These are phyloP conservation scores for Phytophthora parvispora DNA, from an alignment of 352 stramenopile genomes.

Conservation along the genomic window DNA sequence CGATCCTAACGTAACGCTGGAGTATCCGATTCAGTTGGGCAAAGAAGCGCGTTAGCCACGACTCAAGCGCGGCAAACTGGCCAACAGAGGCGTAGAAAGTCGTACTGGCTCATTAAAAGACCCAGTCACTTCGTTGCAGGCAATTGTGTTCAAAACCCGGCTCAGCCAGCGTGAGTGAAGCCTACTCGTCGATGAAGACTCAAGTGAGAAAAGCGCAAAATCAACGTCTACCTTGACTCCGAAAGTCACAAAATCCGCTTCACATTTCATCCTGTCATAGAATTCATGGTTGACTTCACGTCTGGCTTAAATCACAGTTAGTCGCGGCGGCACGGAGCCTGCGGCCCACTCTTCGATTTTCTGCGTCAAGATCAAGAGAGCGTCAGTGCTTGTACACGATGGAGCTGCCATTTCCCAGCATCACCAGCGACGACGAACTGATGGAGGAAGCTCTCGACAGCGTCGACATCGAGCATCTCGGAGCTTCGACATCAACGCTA, in stretches of 20 bases:
- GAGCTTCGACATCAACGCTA: background rate
- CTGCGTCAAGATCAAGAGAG: background rate
- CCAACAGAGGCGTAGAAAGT: too few relatives aligned
- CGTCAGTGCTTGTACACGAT: background rate
- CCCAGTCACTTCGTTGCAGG: too few relatives aligned
- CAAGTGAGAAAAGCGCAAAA: too few relatives aligned
- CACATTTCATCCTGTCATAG: background rate
- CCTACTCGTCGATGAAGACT: background rate
- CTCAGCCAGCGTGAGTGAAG: too few relatives aligned
- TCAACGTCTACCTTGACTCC: too few relatives aligned
- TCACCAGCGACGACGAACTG: conserved; percentile 13
- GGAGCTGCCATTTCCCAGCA: background rate
- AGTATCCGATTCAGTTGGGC: too few relatives aligned
- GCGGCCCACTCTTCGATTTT: conserved; percentile 18
- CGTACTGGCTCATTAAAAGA: too few relatives aligned
- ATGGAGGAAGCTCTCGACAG: conserved; percentile 29
- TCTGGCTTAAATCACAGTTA: background rate
- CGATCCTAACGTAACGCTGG: too few relatives aligned
- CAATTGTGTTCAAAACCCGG: too few relatives aligned
- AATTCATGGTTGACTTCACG: background rate
- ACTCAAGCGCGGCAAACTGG: too few relatives aligned
- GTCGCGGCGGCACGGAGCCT: background rate
- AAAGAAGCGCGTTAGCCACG: too few relatives aligned
- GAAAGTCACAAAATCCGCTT: too few relatives aligned
- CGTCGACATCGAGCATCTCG: conserved; percentile 14